Base-by-base conservation (phyloP, 2,329 filamentous ascomycete species). In the Diaporthe caulivora region DNA sequence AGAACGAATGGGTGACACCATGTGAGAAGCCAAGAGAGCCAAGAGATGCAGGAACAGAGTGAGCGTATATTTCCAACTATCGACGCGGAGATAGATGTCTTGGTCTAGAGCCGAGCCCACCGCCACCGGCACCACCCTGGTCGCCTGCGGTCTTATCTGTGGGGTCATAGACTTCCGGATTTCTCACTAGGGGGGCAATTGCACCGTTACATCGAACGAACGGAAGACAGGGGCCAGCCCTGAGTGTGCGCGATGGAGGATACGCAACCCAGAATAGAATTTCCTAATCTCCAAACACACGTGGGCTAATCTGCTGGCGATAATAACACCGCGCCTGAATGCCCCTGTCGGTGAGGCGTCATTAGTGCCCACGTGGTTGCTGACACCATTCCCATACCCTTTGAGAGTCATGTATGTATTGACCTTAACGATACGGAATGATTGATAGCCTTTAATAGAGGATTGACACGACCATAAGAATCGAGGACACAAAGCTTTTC, bases 71-170 rank as follows among this genome's bases (percentile, higher is more conserved):
- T 40, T 21, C 26, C 31, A 10, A 67, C 13, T 11, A 3, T 13
- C 44, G 18, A 65, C n/a, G 62, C 31, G 47, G 62, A 67, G 62
- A 40, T 26, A 15, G 26, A n/a, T n/a, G n/a, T n/a, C n/a, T 10
- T 53, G 34, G 17, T 31, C 21, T 67, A 10, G 26, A 51, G 60
- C 60, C 7, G 44, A 49, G 29, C 24, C 9, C 15, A 54, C 26
- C 5, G 11, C 13, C 15, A 18, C 37, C 21, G 58, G 37, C 24
- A n/a, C 29, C 11, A 18, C 31, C 18, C n/a, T 31, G 47, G 44
- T 34, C 42, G 44, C 8, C 17, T 31, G n/a, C 62, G 29, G 62
- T 15, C 62, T 67, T 51, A 53, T 64, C 62, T 67, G 62, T 67
- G 62, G 58, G 62, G 47, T 53, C 13, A 26, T 24, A 11, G 18